These are phyloP conservation scores for Hirschfeldia incana DNA, from an alignment of 345 rosid genomes.

Conservation along the genomic window DNA sequence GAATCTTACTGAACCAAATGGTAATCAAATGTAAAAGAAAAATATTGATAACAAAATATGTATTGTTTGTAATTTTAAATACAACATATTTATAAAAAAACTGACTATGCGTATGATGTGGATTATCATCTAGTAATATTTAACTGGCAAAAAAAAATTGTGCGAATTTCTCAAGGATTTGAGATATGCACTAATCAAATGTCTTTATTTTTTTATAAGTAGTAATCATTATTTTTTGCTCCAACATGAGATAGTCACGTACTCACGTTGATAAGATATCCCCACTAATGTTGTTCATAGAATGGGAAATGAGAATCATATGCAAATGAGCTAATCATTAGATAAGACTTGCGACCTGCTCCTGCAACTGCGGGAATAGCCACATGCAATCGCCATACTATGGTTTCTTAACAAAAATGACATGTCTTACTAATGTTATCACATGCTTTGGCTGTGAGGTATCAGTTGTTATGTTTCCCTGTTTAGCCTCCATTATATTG, in stretches of 20 bases:
- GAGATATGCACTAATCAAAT: neutral
- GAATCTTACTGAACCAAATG: too few species aligned
- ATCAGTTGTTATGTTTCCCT: slow-evolving; percentile 9
- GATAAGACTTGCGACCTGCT: slow-evolving; percentile 2
- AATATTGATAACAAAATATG: too few species aligned
- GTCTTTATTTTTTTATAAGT: neutral
- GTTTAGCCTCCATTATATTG: neutral
- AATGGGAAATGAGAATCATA: neutral
- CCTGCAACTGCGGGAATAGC: slow-evolving; percentile 5
- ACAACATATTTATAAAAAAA: too few species aligned
- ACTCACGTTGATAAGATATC: neutral
- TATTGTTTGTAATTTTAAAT: too few species aligned
- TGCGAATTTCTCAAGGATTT: neutral
- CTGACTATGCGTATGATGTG: too few species aligned
- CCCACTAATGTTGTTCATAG: neutral
- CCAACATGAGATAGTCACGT: neutral
- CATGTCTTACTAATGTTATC: slow-evolving; percentile 22
- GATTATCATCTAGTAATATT: neutral
- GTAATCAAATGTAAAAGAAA: too few species aligned
- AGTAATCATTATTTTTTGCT: neutral
- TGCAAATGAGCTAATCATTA: neutral
- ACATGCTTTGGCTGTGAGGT: slow-evolving; percentile 26
- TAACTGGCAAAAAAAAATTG: neutral
- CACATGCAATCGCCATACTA: slow-evolving; percentile 24
- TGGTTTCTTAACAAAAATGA: slow-evolving; percentile 13